Conservation (phyloP, 768 basidiomycete species). For the Leccinum ochraceum region DNA sequence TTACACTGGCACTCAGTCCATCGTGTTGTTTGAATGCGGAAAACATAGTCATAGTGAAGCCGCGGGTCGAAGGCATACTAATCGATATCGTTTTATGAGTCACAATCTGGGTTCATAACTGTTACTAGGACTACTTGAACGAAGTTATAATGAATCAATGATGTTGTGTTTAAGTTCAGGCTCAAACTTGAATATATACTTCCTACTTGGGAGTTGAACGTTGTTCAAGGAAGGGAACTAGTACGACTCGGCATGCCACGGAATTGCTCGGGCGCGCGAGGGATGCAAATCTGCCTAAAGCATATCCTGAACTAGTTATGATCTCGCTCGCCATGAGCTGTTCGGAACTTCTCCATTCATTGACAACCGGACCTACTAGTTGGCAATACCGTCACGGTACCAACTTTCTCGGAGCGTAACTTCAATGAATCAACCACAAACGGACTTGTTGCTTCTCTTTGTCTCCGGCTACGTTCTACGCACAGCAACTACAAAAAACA, state of each 20-base stretch:
- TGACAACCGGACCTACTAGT: not conserved
- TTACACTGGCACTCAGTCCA: not conserved
- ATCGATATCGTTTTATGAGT: not conserved
- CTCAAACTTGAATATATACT: not conserved
- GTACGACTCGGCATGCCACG: not conserved
- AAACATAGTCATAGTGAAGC: slow-evolving; percentile 1
- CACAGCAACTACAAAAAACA: slow-evolving; percentile 9
- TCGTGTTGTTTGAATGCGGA: slow-evolving; percentile 7
- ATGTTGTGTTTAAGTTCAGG: too few relatives aligned
- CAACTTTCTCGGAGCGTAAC: too few relatives aligned
- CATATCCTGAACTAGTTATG: not conserved
- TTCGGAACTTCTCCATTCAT: too few relatives aligned
- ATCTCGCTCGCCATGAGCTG: slow-evolving; percentile 11
- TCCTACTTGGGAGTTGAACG: slow-evolving; percentile 1
- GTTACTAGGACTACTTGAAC: too few relatives aligned
- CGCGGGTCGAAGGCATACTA: slow-evolving; percentile 3
- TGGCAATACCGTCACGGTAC: too few relatives aligned
- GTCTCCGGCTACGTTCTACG: not conserved
- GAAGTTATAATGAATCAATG: too few relatives aligned
- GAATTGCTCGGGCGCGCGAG: slow-evolving; percentile 1
- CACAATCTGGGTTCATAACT: slow-evolving; percentile 3
- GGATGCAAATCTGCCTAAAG: not conserved
- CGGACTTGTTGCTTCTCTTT: not conserved
- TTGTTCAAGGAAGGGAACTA: not conserved
- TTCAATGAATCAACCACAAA: too few relatives aligned